These are phyloP conservation scores for Lindgomyces ingoldianus DNA, from an alignment of 495 filamentous ascomycete species.

Conservation along the genomic window DNA sequence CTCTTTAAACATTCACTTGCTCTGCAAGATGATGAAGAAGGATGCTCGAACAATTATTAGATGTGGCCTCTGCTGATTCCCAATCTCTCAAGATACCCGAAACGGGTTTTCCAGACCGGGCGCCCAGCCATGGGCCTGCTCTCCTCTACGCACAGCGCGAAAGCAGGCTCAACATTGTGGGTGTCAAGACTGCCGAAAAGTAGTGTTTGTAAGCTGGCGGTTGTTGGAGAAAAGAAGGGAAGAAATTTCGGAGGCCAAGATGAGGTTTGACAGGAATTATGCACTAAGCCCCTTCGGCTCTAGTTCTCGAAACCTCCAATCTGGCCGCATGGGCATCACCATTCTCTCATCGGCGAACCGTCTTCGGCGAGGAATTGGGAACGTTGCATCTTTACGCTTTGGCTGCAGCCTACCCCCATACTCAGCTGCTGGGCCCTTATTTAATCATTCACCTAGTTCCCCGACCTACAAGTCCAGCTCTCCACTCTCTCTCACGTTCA, in stretches of 20 bases:
- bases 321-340: constrained; percentile 29
- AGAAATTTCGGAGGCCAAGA: constrained; percentile 13
- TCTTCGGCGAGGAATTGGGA: constrained; percentile 3
- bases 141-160: constrained; percentile 70
- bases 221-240: constrained; percentile 50
- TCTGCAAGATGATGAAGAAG: background rate
- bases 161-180: constrained; percentile 59
- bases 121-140: constrained; percentile 73
- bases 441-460: background rate
- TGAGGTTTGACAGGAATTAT: background rate
- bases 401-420: constrained; percentile 24
- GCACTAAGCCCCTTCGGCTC: constrained; percentile 12
- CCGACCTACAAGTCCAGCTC: background rate
- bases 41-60: no score
- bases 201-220: constrained; percentile 62
- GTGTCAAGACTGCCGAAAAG: constrained; percentile 57
- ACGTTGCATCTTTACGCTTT: constrained; percentile 26
- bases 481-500: background rate
- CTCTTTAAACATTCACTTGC: background rate
- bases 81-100: constrained; percentile 63
- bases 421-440: background rate
- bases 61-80: constrained; percentile 85
- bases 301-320: constrained; percentile 24
- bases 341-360: constrained; percentile 8
- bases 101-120: constrained; percentile 71